Base-by-base conservation (phyloP, 306 rosid species). In the Vicia sativa region DNA sequence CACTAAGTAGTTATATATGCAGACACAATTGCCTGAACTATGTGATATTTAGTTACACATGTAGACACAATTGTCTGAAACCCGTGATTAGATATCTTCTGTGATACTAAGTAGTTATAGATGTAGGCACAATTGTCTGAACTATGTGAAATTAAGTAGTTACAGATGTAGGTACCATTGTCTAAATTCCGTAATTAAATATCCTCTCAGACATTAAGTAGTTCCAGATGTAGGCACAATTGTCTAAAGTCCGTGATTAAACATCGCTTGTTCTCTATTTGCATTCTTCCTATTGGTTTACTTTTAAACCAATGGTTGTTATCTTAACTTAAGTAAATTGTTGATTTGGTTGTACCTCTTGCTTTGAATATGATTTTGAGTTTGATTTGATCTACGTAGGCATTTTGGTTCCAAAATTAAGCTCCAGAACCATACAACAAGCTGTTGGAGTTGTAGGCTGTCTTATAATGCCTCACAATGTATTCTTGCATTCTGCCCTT, bases 361-460 rank as follows among this genome's bases (percentile, higher is more conserved):
- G 70, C 28, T 69, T 64, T 68, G 43, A 54, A 69, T 70, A 63
- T 84, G 38, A 78, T 71, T 43, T 11, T 2, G 29, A 29, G 38
- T 70, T 34, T 65, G 13, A 6, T 74, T 67, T 71, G 34, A 4
- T 67, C 56, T 61, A 70, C 46, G 48, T 70, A 93, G 99, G 99
- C 21, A 62, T 93, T 79, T 76, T 93, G 80, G 43, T 93, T 87
- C 99, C 99, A 11, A 93, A 86, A 64, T 84, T 90, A 35, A 87
- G 89, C 78, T 93, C 97, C 68, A 80, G 31, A 81, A 93, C 99
- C 34, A 83, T 93, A 76, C 84, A 75, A 58, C 95, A 90, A 68
- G 99, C 99, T 67, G 99, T 93, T 74, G 99, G 90, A 42, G 91
- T 93, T 62, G 98, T 93, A 52, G 98, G 98, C 34, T 90, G 98